A percentile compares a stretch with the other conserved stretches of the same genome.
Conservation (phyloP, 345 rosid species). For the Hibiscus tridactylites region DNA sequence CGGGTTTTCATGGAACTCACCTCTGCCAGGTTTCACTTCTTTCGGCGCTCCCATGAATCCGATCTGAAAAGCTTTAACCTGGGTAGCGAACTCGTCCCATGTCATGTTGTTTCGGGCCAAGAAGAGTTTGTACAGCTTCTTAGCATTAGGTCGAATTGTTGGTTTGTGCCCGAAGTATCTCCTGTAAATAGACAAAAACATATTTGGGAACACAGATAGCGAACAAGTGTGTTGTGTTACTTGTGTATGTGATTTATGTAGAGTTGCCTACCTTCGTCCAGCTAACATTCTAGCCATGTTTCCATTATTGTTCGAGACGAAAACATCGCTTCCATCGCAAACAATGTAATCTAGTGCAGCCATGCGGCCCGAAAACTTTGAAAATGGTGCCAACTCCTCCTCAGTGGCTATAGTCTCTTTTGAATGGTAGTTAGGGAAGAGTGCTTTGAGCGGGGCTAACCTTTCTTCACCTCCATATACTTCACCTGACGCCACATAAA, state of each 20-base stretch:
- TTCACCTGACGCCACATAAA: constrained; percentile 90
- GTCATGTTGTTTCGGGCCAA: constrained; percentile 54
- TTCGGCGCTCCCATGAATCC: constrained; percentile 93
- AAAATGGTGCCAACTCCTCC: constrained; percentile 61
- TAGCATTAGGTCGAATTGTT: constrained; percentile 78
- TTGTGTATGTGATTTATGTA: constrained; percentile 36
- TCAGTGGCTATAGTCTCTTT: constrained; percentile 69
- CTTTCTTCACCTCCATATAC: constrained; percentile 84
- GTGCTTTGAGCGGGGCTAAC: constrained; percentile 63
- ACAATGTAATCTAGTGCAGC: constrained; percentile 93
- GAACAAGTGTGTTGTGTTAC: not conserved
- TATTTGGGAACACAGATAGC: not conserved
- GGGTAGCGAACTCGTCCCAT: constrained; percentile 74
- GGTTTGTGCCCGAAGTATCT: constrained; percentile 91
- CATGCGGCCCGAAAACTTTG: constrained; percentile 77
- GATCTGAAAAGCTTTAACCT: constrained; percentile 42
- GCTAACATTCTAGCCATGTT: constrained; percentile 96
- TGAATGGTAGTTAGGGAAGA: constrained; percentile 78
- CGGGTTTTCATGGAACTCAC: constrained; percentile 90
- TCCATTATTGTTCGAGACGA: constrained; percentile 93
- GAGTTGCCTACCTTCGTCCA: constrained; percentile 65
- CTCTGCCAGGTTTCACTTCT: constrained; percentile 49
- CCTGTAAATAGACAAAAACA: constrained; percentile 31
- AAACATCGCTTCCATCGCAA: constrained; percentile 86
- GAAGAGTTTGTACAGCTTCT: constrained; percentile 60